Percentiles rank a stretch among this genome's conserved stretches.
Evolutionary conservation across 225 moss, liverwort and hornwort genomes (phyloP).

Genomic region (Asterella californica): DNA sequence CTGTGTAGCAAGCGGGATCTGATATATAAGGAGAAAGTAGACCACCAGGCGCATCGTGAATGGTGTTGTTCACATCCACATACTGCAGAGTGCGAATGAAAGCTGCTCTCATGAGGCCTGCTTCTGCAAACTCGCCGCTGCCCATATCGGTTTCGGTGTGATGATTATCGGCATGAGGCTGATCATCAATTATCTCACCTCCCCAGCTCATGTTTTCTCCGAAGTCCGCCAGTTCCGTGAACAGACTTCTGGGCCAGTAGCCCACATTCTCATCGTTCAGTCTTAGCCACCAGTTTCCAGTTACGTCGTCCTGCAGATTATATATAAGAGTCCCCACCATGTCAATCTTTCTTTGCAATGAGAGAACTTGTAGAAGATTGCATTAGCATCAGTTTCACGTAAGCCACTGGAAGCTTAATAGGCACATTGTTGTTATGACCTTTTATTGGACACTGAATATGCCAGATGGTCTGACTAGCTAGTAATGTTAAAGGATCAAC

Average conservation of each 20-base stretch:
- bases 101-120: not conserved
- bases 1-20: not conserved
- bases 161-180: not conserved
- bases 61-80: not conserved
- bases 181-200: constrained; percentile 26
- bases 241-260: constrained; percentile 25
- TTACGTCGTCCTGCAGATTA: constrained; percentile 15
- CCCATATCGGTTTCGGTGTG: constrained; percentile 14
- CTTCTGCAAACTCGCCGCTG: not conserved
- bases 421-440: not conserved
- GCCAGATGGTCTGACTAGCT: not conserved
- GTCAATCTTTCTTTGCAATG: not conserved
- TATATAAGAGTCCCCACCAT: not conserved
- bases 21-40: not conserved
- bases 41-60: not conserved
- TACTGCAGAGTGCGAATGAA: not conserved
- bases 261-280: constrained; percentile 33
- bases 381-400: not conserved
- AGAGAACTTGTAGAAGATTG: not conserved
- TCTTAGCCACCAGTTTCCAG: constrained; percentile 34
- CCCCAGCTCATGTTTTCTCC: constrained; percentile 13
- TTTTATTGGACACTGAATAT: too few species aligned
- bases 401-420: not conserved
- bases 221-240: not conserved
- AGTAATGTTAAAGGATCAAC: not conserved